Evolutionary conservation across 2,329 filamentous ascomycete genomes (phyloP), one percentile per base, ranked within the genome.

Genomic region (Tympanopsis confertula): DNA sequence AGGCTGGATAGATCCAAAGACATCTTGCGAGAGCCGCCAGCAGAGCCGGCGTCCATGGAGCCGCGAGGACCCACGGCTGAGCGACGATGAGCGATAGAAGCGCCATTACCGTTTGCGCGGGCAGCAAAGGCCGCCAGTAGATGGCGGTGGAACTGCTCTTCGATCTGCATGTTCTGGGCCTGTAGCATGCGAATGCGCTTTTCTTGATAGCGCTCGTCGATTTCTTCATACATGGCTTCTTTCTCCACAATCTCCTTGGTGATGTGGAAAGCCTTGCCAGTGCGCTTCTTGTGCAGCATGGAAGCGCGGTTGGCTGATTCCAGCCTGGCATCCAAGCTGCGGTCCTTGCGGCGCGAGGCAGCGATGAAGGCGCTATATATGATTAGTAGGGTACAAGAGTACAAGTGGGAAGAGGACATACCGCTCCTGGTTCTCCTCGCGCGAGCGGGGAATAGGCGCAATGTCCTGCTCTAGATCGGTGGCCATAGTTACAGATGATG

Each of bases 141-240:
- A 30, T 59, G 55, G 19, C 52, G 51, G 24, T 56, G 50, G 38
- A 60, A 55, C 35, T 58, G 52, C 36, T 52, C 50, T 41, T 60
- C 53, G 35, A 59, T 51, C 42, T 57, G 51, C 45, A 50, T 45
- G 41, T 54, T 58, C 43, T 59, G 56, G 4, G 50, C 53, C 29
- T 58, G 54, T 35, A 59, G 47, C 48, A 58, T 55, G n/a, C 50
- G 52, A 30, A 56, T 52, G 20, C 56, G 53, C 40, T 59, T 59
- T 37, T 58, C 55, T 39, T 58, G 55, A 36, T 58, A 58, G 19
- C 35, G 30, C 30, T 94, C 85, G 38, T 94, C 87, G 51, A 94
- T 85, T 57, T 94, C 88, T 51, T 94, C 87, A 53, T 95, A 95
- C 86, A 94, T 94, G 55, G 93, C 86, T 55, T 94, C 88, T 44